phyloP scores from a whole-genome alignment of 2,329 filamentous ascomycete genomes.

The Atkinsonella texensis region DNA sequence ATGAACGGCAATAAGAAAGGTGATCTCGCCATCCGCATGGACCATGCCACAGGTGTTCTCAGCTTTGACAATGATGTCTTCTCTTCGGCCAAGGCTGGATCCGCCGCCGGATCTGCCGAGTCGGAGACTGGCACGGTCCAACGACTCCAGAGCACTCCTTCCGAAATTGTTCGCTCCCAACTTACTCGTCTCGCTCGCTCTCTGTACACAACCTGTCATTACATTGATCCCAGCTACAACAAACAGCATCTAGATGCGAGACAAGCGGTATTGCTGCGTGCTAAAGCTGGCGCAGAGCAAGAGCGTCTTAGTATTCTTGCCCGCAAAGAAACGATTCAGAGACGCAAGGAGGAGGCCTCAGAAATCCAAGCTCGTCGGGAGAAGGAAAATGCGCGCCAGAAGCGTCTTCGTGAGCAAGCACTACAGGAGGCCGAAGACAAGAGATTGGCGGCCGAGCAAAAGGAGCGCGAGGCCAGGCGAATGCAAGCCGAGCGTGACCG shows the following conservation, averaged over 20 bases:
- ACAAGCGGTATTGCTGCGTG: conserved; percentile 66
- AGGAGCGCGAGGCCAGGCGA: conserved; percentile 77
- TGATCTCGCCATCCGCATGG: conserved; percentile 88
- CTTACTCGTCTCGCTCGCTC: conserved; percentile 84
- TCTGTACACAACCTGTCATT: conserved; percentile 87
- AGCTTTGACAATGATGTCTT: conserved; percentile 98
- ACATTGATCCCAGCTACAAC: conserved; percentile 84
- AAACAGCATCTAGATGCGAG: conserved; percentile 69
- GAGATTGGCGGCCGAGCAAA: conserved; percentile 83
- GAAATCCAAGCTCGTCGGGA: conserved; percentile 80
- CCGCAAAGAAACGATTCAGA: conserved; percentile 83
- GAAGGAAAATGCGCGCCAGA: conserved; percentile 82
- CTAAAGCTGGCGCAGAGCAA: conserved; percentile 78
- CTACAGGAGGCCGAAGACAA: conserved; percentile 81
- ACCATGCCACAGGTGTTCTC: conserved; percentile 87
- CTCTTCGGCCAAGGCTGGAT: conserved; percentile 86
- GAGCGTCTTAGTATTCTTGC: conserved; percentile 79
- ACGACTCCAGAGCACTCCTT: conserved; percentile 91
- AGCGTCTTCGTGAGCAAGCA: conserved; percentile 75
- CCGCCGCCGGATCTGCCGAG: conserved; percentile 77
- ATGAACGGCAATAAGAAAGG: conserved; percentile 99
- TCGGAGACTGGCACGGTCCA: conserved; percentile 75
- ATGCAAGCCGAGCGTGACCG: conserved; percentile 79
- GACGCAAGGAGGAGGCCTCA: conserved; percentile 92
- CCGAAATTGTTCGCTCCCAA: conserved; percentile 93